These are phyloP conservation scores for Neurospora sp. DNA, from an alignment of 495 filamentous ascomycete genomes.

Conservation along the genomic window DNA sequence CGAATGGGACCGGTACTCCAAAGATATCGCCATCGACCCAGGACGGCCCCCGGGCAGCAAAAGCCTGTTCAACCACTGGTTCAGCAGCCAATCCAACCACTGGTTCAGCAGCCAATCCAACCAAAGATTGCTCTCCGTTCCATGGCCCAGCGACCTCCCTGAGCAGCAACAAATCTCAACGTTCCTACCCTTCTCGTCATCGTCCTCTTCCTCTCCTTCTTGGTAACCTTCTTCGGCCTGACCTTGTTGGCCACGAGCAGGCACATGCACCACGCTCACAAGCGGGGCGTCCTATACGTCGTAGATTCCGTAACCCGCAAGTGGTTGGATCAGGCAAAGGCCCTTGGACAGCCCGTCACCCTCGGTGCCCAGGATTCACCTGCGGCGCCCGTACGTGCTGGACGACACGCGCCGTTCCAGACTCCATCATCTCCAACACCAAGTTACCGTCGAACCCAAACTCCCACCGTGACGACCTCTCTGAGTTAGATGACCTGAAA, in stretches of 20 bases:
- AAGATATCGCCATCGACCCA: no score
- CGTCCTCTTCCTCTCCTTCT: neutral
- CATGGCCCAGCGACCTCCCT: neutral
- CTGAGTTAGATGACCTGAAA: neutral
- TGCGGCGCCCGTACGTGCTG: neutral
- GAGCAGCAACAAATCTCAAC: neutral
- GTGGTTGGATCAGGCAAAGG: neutral
- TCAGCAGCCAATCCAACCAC: conserved; percentile 12
- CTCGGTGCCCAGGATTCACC: neutral
- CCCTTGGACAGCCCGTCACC: neutral
- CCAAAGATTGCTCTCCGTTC: neutral
- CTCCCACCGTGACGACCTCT: neutral
- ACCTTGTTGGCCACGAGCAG: neutral
- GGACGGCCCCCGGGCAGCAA: conserved; percentile 8
- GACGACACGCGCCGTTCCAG: neutral
- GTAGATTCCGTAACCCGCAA: neutral
- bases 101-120: conserved; percentile 5
- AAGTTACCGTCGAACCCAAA: neutral
- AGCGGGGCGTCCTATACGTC: neutral
- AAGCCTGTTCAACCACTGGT: conserved; percentile 27
- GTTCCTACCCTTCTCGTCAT: neutral
- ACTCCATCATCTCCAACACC: neutral
- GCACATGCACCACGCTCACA: neutral
- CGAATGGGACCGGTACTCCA: no score
- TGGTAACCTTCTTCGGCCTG: neutral